Conservation (phyloP, 2,329 filamentous ascomycete genomes). For the Trichoderma sp. region DNA sequence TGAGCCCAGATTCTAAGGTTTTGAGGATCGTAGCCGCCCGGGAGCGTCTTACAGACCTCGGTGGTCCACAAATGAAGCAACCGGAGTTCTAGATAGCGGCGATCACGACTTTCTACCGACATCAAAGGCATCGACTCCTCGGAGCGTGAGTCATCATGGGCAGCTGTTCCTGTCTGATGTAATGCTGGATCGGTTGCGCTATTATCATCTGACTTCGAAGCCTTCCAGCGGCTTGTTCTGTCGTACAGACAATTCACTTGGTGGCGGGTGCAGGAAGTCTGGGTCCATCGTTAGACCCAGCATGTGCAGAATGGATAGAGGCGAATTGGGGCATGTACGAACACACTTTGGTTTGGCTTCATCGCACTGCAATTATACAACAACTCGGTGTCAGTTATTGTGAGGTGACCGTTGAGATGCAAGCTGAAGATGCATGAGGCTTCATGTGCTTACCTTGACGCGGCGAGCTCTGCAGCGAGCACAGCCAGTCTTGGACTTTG, state of each 20-base stretch:
- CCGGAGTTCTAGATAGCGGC: neutral
- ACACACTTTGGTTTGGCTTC: neutral
- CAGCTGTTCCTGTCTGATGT: neutral
- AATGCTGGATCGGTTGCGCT: neutral
- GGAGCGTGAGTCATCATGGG: neutral
- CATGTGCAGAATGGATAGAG: neutral
- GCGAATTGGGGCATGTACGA: neutral
- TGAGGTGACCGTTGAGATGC: neutral
- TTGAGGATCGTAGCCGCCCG: neutral
- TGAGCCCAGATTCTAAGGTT: conserved; percentile 18
- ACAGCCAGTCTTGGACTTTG: neutral
- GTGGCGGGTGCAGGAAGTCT: neutral
- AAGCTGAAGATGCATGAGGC: neutral
- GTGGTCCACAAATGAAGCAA: neutral
- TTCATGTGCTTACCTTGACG: neutral
- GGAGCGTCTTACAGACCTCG: neutral
- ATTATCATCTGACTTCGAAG: neutral
- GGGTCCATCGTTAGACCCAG: neutral
- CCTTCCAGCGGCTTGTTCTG: neutral
- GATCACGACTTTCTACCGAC: neutral
- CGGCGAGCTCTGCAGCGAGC: neutral
- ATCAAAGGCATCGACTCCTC: neutral
- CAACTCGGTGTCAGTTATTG: neutral
- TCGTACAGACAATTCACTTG: neutral
- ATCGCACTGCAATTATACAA: neutral